A percentile compares a stretch with the other conserved stretches of the same genome.
Conservation (phyloP, 768 basidiomycete species). For the Tephrocybe rancida region DNA sequence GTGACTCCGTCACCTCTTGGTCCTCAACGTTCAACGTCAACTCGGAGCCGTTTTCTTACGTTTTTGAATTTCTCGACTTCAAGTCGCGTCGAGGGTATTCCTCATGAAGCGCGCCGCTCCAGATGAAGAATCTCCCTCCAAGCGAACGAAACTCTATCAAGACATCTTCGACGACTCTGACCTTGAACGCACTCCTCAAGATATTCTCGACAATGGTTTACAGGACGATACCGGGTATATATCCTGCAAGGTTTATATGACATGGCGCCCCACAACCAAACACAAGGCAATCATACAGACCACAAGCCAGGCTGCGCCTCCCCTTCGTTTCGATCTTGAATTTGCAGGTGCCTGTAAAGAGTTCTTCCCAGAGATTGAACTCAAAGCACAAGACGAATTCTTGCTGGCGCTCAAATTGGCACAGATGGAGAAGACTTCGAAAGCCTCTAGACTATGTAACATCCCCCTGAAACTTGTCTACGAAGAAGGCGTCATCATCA, state of each 20-base stretch:
- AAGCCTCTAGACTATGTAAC: conserved; percentile 27
- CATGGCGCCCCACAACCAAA: conserved; percentile 36
- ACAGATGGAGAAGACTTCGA: conserved; percentile 27
- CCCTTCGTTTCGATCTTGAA: conserved; percentile 39
- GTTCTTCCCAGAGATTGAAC: conserved; percentile 35
- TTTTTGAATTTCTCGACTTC: no score
- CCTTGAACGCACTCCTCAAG: conserved; percentile 29
- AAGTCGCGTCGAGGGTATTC: neutral
- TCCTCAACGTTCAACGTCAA: neutral
- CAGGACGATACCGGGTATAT: conserved; percentile 40
- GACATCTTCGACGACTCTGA: conserved; percentile 22
- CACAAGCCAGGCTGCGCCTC: conserved; percentile 22
- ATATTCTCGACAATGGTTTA: conserved; percentile 29
- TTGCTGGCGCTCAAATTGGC: conserved; percentile 51
- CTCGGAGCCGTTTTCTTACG: neutral
- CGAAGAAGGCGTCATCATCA: conserved; percentile 42
- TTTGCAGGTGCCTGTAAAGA: conserved; percentile 33
- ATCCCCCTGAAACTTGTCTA: conserved; percentile 46
- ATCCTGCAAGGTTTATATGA: conserved; percentile 44
- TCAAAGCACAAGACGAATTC: conserved; percentile 44
- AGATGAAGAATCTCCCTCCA: neutral
- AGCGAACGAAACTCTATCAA: conserved; percentile 9
- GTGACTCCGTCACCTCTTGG: neutral
- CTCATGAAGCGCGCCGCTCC: conserved; percentile 14
- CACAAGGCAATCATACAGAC: conserved; percentile 33